Conservation (phyloP, 352 stramenopile genomes). For the Globisporangium megalacanthum region DNA sequence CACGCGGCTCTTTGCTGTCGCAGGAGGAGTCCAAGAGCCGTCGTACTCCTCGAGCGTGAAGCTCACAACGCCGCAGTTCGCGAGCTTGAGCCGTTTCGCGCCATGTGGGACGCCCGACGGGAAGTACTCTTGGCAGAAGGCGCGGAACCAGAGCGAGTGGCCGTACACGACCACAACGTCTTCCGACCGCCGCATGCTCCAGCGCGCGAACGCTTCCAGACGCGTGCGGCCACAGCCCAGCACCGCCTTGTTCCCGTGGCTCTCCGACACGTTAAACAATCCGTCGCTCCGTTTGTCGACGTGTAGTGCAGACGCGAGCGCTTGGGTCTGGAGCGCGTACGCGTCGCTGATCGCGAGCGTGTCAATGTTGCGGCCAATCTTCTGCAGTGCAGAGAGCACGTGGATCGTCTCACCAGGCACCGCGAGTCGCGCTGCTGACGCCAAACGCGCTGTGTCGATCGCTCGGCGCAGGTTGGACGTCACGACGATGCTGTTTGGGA, state of each 20-base stretch:
- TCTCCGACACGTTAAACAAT: slow-evolving; percentile 73
- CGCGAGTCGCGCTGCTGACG: slow-evolving; percentile 54
- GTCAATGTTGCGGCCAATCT: slow-evolving; percentile 84
- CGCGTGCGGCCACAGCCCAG: slow-evolving; percentile 50
- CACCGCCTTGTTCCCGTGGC: slow-evolving; percentile 78
- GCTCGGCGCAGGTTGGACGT: slow-evolving; percentile 67
- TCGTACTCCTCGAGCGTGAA: slow-evolving; percentile 59
- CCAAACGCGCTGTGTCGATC: slow-evolving; percentile 79
- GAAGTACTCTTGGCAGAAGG: slow-evolving; percentile 80
- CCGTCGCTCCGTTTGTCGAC: slow-evolving; percentile 48
- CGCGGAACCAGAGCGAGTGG: slow-evolving; percentile 83
- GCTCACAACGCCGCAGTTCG: slow-evolving; percentile 72
- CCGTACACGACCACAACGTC: slow-evolving; percentile 75
- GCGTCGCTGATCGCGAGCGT: slow-evolving; percentile 68
- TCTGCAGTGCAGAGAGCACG: slow-evolving; percentile 77
- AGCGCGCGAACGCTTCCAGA: slow-evolving; percentile 58
- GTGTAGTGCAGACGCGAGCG: slow-evolving; percentile 20
- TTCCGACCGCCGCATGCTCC: slow-evolving; percentile 44
- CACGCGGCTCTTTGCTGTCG: neutral
- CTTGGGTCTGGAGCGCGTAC: slow-evolving; percentile 28
- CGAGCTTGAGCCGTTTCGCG: slow-evolving; percentile 58
- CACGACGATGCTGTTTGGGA: slow-evolving; percentile 58
- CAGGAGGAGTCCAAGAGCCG: neutral
- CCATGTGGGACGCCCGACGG: slow-evolving; percentile 29
- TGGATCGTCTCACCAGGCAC: slow-evolving; percentile 56